Evolutionary conservation across 2,329 filamentous ascomycete genomes (phyloP).

Genomic region (Phaeosphaeria sp.): DNA sequence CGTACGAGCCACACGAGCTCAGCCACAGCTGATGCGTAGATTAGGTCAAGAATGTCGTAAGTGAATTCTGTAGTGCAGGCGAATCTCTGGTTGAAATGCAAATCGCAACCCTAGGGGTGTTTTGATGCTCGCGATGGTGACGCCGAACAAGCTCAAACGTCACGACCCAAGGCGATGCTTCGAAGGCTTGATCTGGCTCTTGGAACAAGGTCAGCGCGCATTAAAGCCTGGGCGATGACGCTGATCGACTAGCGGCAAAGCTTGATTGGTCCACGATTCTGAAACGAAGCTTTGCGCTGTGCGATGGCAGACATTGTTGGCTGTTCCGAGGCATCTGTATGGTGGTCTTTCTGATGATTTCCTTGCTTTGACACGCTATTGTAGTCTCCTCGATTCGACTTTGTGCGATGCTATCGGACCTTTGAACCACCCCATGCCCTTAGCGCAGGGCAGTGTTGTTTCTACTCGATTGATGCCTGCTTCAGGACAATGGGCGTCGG

Average conservation of each 20-base stretch:
- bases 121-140: not conserved
- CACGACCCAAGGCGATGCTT: constrained; percentile 28
- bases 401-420: not conserved
- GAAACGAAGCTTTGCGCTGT: constrained; percentile 3
- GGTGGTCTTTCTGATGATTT: constrained; percentile 2
- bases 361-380: constrained; percentile 6
- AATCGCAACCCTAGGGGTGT: constrained; percentile 8
- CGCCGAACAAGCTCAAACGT: constrained; percentile 25
- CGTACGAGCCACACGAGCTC: not conserved
- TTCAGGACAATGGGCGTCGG: not conserved
- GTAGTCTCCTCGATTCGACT: not conserved
- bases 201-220: not conserved
- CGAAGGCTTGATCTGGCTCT: constrained; percentile 18
- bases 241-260: constrained; percentile 15
- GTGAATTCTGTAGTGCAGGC: constrained; percentile 11
- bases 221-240: constrained; percentile 17
- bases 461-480: not conserved
- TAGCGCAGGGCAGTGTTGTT: not conserved
- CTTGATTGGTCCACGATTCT: constrained; percentile 19
- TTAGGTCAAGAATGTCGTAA: constrained; percentile 3
- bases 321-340: constrained; percentile 4
- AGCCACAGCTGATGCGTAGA: not conserved
- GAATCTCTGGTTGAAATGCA: constrained; percentile 10
- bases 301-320: not conserved
- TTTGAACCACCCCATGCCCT: not conserved